These are phyloP conservation scores for Coffea eugenioides DNA, from an alignment of 257 asterid genomes.

Conservation along the genomic window DNA sequence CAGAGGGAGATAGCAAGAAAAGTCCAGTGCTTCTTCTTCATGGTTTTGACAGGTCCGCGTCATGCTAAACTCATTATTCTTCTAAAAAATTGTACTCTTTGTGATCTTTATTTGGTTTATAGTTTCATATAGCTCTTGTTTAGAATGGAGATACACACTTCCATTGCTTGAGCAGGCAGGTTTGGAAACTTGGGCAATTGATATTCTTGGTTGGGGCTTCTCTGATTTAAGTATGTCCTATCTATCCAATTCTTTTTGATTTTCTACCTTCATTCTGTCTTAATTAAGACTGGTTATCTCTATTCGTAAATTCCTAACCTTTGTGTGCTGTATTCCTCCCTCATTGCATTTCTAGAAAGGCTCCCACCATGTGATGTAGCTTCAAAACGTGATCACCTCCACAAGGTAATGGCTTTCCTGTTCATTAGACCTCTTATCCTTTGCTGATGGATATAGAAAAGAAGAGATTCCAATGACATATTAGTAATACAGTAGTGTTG, in stretches of 20 bases:
- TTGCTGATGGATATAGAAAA: not conserved
- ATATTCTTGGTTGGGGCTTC: conserved; percentile 96
- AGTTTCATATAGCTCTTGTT: conserved; percentile 75
- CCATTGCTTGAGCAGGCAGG: conserved; percentile 94
- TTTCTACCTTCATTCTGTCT: not conserved
- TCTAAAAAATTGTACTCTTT: conserved; percentile 16
- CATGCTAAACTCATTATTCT: conserved; percentile 17
- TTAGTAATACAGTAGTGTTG: not conserved
- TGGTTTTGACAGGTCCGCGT: conserved; percentile 85
- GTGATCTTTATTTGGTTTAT: conserved; percentile 36
- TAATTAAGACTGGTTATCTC: not conserved
- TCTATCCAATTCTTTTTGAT: conserved; percentile 8
- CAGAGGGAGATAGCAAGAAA: conserved; percentile 34
- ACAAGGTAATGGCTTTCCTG: conserved; percentile 50
- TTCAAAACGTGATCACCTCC: conserved; percentile 90
- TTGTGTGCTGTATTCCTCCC: not conserved
- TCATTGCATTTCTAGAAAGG: conserved; percentile 42
- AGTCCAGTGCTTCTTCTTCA: conserved; percentile 87
- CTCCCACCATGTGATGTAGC: conserved; percentile 69
- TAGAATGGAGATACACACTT: conserved; percentile 87
- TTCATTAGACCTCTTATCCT: not conserved
- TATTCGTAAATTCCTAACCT: not conserved
- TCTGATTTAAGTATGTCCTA: conserved; percentile 66
- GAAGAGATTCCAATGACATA: not conserved
- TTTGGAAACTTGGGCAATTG: conserved; percentile 81